Base-by-base conservation (phyloP, 208 protist genomes). In the Crithidia fasciculata region DNA sequence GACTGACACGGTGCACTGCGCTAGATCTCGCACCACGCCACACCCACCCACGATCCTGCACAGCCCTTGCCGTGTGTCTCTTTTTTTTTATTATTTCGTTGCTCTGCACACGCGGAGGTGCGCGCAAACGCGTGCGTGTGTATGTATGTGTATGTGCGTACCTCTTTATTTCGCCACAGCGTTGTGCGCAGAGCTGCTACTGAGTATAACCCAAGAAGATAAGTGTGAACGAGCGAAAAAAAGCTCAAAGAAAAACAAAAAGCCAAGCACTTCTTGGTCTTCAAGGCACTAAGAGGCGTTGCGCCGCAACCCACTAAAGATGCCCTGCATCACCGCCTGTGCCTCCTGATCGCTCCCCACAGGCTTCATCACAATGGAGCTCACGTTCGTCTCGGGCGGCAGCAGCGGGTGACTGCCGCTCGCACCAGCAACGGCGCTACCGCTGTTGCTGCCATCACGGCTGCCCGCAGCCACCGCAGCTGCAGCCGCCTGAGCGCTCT, bases 301-400 rank as follows among this genome's bases (percentile, higher is more conserved):
- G 41, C 59, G 61, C 13, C 70, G 72, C 10, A 85, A 58, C 18
- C 67, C 43, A 55, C 66, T 64, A 39, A 85, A 77, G 56, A 85
- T 81, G 54, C 36, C 53, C 43, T 61, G 64, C 71, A 85, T 76
- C 43, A 76, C 81, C 36, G 63, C 68, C 67, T 73, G 71, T 18
- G 76, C 77, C 50, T 85, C 81, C 41, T 80, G 66, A 45, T 78
- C 73, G 52, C 71, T 79, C 28, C 41, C 63, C 37, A 85, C 76
- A 55, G 71, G 72, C 16, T 36, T 72, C 69, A 69, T 71, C 54
- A 85, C 66, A 40, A 85, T 62, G 0, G 72, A 18, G 39, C 76
- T 49, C 28, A 85, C 72, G 40, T 85, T 85, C 3, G 57, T n/a
- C 62, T 85, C 80, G 4, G 74, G 71, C 2, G 74, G 80, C 9